Conservation (phyloP, 2,329 filamentous ascomycete species). For the Xylaria hypoxylon region DNA sequence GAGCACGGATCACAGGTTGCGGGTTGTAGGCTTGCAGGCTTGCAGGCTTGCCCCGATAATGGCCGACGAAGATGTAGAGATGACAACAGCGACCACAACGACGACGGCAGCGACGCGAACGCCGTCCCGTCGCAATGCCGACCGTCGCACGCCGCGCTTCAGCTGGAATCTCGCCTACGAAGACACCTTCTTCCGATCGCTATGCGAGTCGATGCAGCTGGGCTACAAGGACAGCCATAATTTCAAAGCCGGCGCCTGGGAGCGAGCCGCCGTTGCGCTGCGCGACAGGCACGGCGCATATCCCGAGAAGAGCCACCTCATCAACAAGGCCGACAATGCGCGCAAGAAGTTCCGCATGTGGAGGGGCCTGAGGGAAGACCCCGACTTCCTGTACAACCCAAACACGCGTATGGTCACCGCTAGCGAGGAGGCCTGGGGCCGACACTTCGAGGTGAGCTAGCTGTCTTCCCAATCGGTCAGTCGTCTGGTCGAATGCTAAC, state of each 20-base stretch:
- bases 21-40: not conserved
- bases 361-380: slow-evolving; percentile 68
- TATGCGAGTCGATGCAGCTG: slow-evolving; percentile 69
- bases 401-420: slow-evolving; percentile 64
- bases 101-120: slow-evolving; percentile 37
- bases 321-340: slow-evolving; percentile 73
- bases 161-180: slow-evolving; percentile 71
- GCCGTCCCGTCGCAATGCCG: slow-evolving; percentile 48
- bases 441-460: slow-evolving; percentile 66
- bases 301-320: slow-evolving; percentile 70
- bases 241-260: slow-evolving; percentile 72
- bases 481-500: slow-evolving; percentile 20
- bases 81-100: slow-evolving; percentile 36
- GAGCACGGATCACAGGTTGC: not conserved
- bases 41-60: slow-evolving; percentile 38
- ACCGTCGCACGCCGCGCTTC: slow-evolving; percentile 61
- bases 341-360: slow-evolving; percentile 72
- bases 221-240: slow-evolving; percentile 68
- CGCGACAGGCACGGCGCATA: slow-evolving; percentile 67
- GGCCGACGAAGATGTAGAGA: slow-evolving; percentile 48
- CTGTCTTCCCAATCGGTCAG: not conserved
- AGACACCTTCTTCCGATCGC: slow-evolving; percentile 69
- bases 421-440: slow-evolving; percentile 67
- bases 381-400: slow-evolving; percentile 67
- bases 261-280: slow-evolving; percentile 65